Percentiles rank a stretch among this genome's conserved stretches.
Evolutionary conservation across 805 yeast genomes (phyloP).

Genomic region (Ascoidea tarda): DNA sequence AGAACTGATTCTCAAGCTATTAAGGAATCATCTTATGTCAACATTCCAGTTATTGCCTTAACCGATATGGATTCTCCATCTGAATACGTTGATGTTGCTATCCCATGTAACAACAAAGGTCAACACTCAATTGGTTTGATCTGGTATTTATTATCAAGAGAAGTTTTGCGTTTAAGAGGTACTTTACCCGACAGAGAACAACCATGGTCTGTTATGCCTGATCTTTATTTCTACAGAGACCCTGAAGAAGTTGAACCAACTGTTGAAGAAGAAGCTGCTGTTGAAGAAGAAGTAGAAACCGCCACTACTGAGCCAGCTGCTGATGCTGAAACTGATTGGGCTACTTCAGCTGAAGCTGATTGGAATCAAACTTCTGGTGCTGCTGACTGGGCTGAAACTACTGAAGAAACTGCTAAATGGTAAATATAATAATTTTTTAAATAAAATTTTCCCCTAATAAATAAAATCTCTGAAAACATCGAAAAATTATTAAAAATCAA

Average conservation of each 20-base stretch:
- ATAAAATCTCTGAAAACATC: no score
- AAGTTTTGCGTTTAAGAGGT: conserved; percentile 98
- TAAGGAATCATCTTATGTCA: conserved; percentile 99
- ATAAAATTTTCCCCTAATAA: no score
- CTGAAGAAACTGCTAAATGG: conserved; percentile 17
- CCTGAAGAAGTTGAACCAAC: conserved; percentile 95
- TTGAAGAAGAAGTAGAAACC: conserved; percentile 52
- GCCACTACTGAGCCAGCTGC: conserved; percentile 49
- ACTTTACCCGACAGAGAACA: conserved; percentile 90
- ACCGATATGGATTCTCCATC: conserved; percentile 98
- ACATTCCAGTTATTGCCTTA: conserved; percentile 99
- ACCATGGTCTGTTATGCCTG: conserved; percentile 99
- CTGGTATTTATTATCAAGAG: conserved; percentile 99
- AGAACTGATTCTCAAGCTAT: conserved; percentile 99
- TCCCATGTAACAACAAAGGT: conserved; percentile 99
- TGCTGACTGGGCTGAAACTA: conserved; percentile 46
- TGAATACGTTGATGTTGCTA: conserved; percentile 98
- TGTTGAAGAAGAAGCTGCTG: conserved; percentile 43
- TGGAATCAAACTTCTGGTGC: conserved; percentile 45
- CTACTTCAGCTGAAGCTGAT: conserved; percentile 62
- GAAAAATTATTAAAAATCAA: no score
- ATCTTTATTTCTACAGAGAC: conserved; percentile 99
- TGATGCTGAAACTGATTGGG: conserved; percentile 56
- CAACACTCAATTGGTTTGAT: conserved; percentile 98
- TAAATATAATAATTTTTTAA: conserved; percentile 1